Evolutionary conservation across 1,284 basidiomycete species (phyloP).

Genomic region (Sporisorium sorghi): DNA sequence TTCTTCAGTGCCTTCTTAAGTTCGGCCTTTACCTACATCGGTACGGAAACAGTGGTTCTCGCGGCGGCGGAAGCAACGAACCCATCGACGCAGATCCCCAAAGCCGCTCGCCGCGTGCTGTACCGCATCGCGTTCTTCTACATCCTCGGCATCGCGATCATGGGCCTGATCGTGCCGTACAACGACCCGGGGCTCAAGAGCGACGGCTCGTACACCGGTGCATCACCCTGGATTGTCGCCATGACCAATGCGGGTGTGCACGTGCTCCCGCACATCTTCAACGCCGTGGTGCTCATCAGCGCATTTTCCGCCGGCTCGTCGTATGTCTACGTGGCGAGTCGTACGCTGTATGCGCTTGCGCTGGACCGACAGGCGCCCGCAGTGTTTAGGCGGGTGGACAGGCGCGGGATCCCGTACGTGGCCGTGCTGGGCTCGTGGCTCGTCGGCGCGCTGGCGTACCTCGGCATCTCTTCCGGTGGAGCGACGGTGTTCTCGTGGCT

Average conservation of each 20-base stretch:
- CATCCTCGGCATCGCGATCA: conserved; percentile 71
- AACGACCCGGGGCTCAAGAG: conserved; percentile 47
- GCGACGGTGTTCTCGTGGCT: conserved; percentile 74
- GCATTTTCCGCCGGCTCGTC: conserved; percentile 88
- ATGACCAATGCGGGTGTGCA: conserved; percentile 68
- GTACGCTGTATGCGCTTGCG: conserved; percentile 80
- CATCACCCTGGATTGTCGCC: conserved; percentile 70
- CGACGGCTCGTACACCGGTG: conserved; percentile 38
- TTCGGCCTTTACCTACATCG: conserved; percentile 85
- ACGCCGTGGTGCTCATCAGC: conserved; percentile 80
- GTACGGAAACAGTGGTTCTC: conserved; percentile 86
- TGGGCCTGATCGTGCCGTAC: conserved; percentile 62
- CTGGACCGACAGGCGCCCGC: conserved; percentile 79
- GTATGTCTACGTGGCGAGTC: conserved; percentile 83
- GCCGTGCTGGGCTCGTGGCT: conserved; percentile 77
- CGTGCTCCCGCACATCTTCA: conserved; percentile 74
- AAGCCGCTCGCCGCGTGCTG: conserved; percentile 56
- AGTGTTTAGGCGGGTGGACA: conserved; percentile 78
- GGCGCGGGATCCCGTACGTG: conserved; percentile 80
- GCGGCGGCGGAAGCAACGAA: conserved; percentile 76
- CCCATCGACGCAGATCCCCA: conserved; percentile 68
- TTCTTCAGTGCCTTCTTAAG: conserved; percentile 69
- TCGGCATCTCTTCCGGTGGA: conserved; percentile 69
- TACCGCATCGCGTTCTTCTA: conserved; percentile 71
- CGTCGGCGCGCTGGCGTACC: conserved; percentile 79